A percentile compares a stretch with the other conserved stretches of the same genome.
Conservation (phyloP, 371 early-diverging fungal species). For the Saksenaea oblongispora region DNA sequence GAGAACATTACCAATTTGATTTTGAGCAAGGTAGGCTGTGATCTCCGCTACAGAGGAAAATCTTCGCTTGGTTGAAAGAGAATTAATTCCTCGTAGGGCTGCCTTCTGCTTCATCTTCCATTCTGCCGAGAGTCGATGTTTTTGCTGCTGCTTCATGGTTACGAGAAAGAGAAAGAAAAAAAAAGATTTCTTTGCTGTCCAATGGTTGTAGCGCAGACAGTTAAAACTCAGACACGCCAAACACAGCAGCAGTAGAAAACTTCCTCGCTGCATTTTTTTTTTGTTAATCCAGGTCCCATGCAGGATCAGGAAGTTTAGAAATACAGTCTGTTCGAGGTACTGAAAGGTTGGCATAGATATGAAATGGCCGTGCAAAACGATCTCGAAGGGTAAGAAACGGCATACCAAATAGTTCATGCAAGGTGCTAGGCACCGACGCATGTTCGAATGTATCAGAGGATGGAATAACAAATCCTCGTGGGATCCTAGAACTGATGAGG, state of each 20-base stretch:
- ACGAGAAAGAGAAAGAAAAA: neutral
- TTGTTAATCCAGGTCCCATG: conserved; percentile 1
- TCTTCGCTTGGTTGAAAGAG: neutral
- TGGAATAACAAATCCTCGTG: conserved; percentile 21
- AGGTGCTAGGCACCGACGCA: conserved; percentile 38
- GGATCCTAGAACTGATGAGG: conserved; percentile 36
- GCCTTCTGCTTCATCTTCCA: conserved; percentile 9
- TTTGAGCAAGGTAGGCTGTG: conserved; percentile 32
- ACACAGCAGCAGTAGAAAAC: conserved; percentile 6
- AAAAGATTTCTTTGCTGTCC: neutral
- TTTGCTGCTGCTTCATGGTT: conserved; percentile 8
- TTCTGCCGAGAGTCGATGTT: neutral
- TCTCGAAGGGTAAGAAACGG: conserved; percentile 32
- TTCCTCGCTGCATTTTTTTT: neutral
- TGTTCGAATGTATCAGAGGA: conserved; percentile 31
- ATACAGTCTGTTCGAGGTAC: conserved; percentile 16
- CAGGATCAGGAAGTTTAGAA: conserved; percentile 14
- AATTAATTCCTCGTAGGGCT: neutral
- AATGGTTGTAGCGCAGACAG: neutral
- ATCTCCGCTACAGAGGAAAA: neutral
- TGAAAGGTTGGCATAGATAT: conserved; percentile 16
- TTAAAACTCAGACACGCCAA: conserved; percentile 8
- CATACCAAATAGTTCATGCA: conserved; percentile 34
- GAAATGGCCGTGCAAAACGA: conserved; percentile 21
- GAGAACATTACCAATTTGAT: conserved; percentile 18